phyloP scores from a whole-genome alignment of 371 early-diverging fungal species.

The Mucor sp. region DNA sequence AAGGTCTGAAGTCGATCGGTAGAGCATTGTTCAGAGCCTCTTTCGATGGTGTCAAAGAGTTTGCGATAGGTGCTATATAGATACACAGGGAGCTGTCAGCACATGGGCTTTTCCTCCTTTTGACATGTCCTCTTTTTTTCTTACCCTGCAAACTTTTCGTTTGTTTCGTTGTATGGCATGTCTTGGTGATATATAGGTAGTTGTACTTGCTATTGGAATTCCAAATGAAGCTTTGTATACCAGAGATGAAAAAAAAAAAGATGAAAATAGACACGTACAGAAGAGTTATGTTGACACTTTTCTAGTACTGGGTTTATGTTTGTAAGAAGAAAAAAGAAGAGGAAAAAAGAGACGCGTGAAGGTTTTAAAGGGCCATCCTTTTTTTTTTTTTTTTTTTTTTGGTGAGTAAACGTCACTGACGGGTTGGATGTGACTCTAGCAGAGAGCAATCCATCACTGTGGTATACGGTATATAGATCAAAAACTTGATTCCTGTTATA shows the following conservation, averaged over 20 bases:
- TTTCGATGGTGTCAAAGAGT: constrained; percentile 47
- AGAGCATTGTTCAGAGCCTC: constrained; percentile 47
- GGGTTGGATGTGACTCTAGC: not conserved
- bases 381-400: too few relatives aligned
- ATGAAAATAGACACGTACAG: not conserved
- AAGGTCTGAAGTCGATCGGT: constrained; percentile 46
- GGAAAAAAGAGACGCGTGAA: not conserved
- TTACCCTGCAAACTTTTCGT: constrained; percentile 40
- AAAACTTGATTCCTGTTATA: too few relatives aligned
- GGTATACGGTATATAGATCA: too few relatives aligned
- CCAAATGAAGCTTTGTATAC: not conserved
- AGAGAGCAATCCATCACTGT: too few relatives aligned
- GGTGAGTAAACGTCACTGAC: constrained; percentile 2
- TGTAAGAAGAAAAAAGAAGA: not conserved
- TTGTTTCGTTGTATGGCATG: constrained; percentile 19
- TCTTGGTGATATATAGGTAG: not conserved
- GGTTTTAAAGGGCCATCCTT: not conserved
- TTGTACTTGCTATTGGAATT: not conserved
- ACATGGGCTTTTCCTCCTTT: too few relatives aligned
- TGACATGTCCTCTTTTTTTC: not conserved
- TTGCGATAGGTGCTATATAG: constrained; percentile 45
- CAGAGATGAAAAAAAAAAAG: not conserved
- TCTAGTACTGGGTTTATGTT: not conserved
- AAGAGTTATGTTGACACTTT: not conserved
- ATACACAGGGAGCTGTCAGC: too few relatives aligned